Base-by-base conservation (phyloP, 78 protist species). In the Dictyostelium brefeldianum region DNA sequence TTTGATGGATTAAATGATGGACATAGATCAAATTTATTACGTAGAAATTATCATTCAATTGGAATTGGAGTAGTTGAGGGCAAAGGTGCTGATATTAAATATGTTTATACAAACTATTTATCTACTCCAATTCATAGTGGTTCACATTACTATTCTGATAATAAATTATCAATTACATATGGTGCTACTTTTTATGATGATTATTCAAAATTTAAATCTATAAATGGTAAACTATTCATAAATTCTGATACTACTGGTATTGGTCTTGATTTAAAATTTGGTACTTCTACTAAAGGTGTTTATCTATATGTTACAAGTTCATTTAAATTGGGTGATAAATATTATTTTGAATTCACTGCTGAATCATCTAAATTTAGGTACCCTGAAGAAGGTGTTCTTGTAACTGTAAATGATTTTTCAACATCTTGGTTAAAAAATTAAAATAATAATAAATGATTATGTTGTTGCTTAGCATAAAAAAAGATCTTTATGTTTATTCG, bases 171-270 rank as follows among this genome's bases (percentile, higher is more conserved):
- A 18, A 17, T 31, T 73, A 8, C 46, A 8, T 73, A 43, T 73
- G 79, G 79, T n/a, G 79, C 25, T 5, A 73, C 79, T 6, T 73
- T 73, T 47, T 73, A n/a, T 73, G 12, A 47, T 5, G 54, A 81
- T 11, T 15, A 27, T 17, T 18, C 25, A 3, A 18, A 69, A 17
- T 20, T 29, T 0, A 27, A 27, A 10, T 29, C 79, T 1, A 56
- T 81, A 29, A 53, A 27, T 17, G 84, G 84, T 7, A 48, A 5
- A 11, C 22, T 81, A 0, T 50, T 47, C 50, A 25, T 81, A 2
- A 53, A 81, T 27, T 43, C 31, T 59, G 15, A 17, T 20, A 41
- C 78, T 11, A 8, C 0, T 5, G 12, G 20, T 4, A 62, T 17
- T 15, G 75, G 31, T 11, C 31, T 67, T 29, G 9, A 29, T 0